Base-by-base conservation (phyloP, 2,329 filamentous ascomycete species). In the Stagonosporopsis tanaceti region DNA sequence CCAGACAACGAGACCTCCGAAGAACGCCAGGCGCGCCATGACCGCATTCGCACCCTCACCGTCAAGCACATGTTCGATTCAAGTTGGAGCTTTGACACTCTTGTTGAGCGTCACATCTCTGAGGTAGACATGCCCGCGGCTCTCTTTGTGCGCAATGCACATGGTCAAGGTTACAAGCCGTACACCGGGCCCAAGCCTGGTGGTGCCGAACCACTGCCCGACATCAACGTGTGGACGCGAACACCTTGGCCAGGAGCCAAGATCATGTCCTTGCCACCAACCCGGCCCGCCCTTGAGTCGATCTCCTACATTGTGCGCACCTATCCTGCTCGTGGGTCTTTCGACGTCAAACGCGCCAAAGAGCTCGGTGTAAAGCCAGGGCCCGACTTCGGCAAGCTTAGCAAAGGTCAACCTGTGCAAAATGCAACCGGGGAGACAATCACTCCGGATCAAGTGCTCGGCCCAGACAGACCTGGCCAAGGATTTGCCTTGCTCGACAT, bases 261-360 rank as follows among this genome's bases (percentile, higher is more conserved):
- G 53, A 79, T 93, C 11, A 73, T 83, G 15, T 77, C 75, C 14
- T 82, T 98, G 2, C 95, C 95, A 0, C 81, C 81, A 0, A 91
- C 91, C 0, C 78, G 81, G 20, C 89, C 88, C 5, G 86, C 86
- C 0, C 80, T 81, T 27, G 87, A 88, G 44, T 88, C 92, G 6
- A 80, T 97, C 65, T 96, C 90, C 56, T 99, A 99, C 76, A 89
- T 99, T 56, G 84, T 96, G 71, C 91, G 92, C 65, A 87, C 86
- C 51, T 87, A 92, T 61, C 82, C 88, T 35, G 84, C 89, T 51
- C 86, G 95, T 51, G 95, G 95, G 50, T 94, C 89, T 68, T 97
- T 99, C 70, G 82, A 91, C 59, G 79, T 85, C 0, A 73, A 83
- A 45, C 85, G 82, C 55, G 94, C 93, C 0, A 82, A 79, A 59